Base-by-base conservation (phyloP, 148 eudicot genomes). In the Suaeda aralocaspica region DNA sequence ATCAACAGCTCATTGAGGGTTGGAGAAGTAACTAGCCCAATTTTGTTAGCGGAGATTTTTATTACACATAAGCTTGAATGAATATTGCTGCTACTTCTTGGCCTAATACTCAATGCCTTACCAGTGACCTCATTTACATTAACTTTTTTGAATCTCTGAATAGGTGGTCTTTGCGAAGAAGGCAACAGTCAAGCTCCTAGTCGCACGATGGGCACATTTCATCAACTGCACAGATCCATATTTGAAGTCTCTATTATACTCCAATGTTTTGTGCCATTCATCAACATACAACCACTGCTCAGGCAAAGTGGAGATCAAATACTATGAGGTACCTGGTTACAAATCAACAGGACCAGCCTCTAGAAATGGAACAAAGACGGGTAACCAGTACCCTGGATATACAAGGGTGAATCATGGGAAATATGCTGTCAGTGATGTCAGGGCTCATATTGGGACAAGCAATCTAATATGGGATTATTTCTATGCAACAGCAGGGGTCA, bases 401-500 rank as follows among this genome's bases (percentile, higher is more conserved):
- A 76, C 91, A 2, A 78, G 93, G 57, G 98, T 92, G 16, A 92
- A 92, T 84, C 98, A 92, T 48, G 98, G 93, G 21, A 89, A 92
- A 77, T 92, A 89, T 42, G 91, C 90, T 52, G 98, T 92, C 45
- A 92, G 98, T 61, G 86, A 90, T 50, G 82, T 73, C 21, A 79
- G 96, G 52, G 98, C 93, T 14, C 96, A 92, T 69, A 88, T 92
- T 12, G 90, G 93, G 56, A 92, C 98, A 5, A 92, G 98, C 78
- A 92, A 92, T 67, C 85, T 92, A 9, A 26, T 90, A 42, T 92
- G 98, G 98, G 98, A 92, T 72, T 92, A 92, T 72, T 92, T 89
- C 69, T 92, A 90, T 73, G 29, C 91, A 2, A 88, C 93, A 2
- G 86, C 96, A 1, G 98, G 98, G 14, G 88, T 90, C 28, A 84